Conservation (phyloP, 2,329 filamentous ascomycete genomes). For the Ceratocystis harringtonii region DNA sequence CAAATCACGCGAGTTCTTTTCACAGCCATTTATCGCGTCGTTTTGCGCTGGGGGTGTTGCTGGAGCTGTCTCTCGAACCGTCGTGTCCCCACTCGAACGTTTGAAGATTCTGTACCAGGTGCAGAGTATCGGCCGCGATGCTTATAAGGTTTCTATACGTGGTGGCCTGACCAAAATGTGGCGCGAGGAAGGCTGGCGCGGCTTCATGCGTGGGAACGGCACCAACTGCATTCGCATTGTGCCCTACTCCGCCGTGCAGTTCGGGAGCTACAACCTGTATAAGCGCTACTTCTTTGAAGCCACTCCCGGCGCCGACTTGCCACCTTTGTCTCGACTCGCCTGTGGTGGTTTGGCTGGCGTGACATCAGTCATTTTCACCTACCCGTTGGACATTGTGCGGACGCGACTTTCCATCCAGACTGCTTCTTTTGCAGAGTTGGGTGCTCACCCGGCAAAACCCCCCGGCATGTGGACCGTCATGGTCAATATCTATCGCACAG, state of each 20-base stretch:
- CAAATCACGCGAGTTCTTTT: conserved; percentile 33
- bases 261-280: conserved; percentile 96
- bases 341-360: conserved; percentile 88
- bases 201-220: conserved; percentile 95
- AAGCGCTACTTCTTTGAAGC: conserved; percentile 73
- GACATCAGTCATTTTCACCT: conserved; percentile 88
- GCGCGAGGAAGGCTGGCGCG: conserved; percentile 89
- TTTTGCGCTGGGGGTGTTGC: conserved; percentile 91
- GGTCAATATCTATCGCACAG: conserved; percentile 70
- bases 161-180: conserved; percentile 92
- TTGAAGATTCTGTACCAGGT: conserved; percentile 97
- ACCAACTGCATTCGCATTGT: conserved; percentile 98
- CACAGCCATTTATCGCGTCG: conserved; percentile 75
- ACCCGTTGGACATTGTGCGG: conserved; percentile 93
- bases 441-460: conserved; percentile 47
- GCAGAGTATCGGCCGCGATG: conserved; percentile 75
- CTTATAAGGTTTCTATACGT: conserved; percentile 83
- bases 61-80: conserved; percentile 91
- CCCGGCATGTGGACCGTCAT: conserved; percentile 90
- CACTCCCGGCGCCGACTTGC: conserved; percentile 57
- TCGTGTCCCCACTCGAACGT: conserved; percentile 88
- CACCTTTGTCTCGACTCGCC: conserved; percentile 59
- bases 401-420: conserved; percentile 94
- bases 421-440: conserved; percentile 76
- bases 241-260: conserved; percentile 94